A percentile compares a stretch with the other conserved stretches of the same genome.
Evolutionary conservation across 257 asterid species (phyloP).

Genomic region (Apocynum venetum): DNA sequence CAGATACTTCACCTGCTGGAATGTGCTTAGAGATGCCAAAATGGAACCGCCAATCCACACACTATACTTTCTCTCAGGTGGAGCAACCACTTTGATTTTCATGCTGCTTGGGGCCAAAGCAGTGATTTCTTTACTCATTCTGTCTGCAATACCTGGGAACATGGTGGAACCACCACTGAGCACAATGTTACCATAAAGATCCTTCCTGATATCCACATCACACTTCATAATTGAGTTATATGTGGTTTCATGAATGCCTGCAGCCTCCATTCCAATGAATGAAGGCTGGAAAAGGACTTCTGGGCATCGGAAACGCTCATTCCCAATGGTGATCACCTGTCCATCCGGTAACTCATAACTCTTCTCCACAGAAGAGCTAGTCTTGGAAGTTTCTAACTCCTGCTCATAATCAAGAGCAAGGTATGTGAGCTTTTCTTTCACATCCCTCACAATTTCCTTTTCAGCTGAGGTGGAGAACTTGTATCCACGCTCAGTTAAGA

Average conservation of each 20-base stretch:
- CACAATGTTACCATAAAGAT: constrained; percentile 40
- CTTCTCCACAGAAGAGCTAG: constrained; percentile 39
- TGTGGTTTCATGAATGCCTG: constrained; percentile 46
- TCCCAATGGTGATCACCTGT: constrained; percentile 42
- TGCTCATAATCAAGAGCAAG: constrained; percentile 43
- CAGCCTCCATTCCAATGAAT: constrained; percentile 43
- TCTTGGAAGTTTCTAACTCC: constrained; percentile 38
- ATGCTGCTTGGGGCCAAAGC: constrained; percentile 50
- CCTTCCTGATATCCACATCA: constrained; percentile 47
- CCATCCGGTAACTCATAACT: constrained; percentile 48
- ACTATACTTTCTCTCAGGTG: constrained; percentile 45
- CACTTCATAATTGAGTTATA: constrained; percentile 46
- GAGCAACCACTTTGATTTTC: constrained; percentile 47
- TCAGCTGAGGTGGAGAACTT: constrained; percentile 41
- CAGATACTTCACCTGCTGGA: constrained; percentile 35
- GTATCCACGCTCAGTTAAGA: constrained; percentile 46
- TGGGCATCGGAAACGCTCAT: constrained; percentile 45
- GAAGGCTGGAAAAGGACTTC: constrained; percentile 52
- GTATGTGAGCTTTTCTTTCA: constrained; percentile 42
- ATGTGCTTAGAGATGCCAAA: constrained; percentile 45
- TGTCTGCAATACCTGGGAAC: constrained; percentile 41
- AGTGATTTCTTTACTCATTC: constrained; percentile 44
- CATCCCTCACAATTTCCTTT: constrained; percentile 43
- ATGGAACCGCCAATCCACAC: constrained; percentile 51
- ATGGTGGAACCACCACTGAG: constrained; percentile 49